Percentiles rank a stretch among this genome's conserved stretches.
These are phyloP conservation scores for Austroboletus novae-zelandiae DNA, from an alignment of 1,284 basidiomycete genomes.

Conservation along the genomic window DNA sequence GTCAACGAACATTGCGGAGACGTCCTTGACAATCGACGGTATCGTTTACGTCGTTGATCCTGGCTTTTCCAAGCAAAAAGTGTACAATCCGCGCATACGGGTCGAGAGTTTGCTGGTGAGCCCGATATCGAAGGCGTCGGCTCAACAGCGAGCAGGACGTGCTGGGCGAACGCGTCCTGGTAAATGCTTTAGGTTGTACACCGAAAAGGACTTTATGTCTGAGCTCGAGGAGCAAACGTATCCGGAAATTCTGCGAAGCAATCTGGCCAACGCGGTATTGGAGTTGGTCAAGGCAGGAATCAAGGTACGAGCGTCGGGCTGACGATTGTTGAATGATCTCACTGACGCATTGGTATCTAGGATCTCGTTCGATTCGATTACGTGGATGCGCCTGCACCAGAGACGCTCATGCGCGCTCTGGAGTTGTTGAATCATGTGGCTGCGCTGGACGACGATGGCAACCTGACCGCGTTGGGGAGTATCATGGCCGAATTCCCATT, in stretches of 20 bases:
- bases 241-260: constrained; percentile 92
- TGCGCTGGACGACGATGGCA: constrained; percentile 93
- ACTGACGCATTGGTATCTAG: constrained; percentile 34
- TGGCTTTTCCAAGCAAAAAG: constrained; percentile 96
- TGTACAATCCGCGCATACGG: constrained; percentile 95
- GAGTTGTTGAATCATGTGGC: constrained; percentile 93
- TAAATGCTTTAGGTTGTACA: constrained; percentile 97
- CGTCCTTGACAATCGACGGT: constrained; percentile 96
- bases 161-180: constrained; percentile 95
- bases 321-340: constrained; percentile 1
- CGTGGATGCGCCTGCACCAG: constrained; percentile 94
- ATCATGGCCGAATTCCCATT: constrained; percentile 99
- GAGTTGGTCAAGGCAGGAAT: constrained; percentile 94
- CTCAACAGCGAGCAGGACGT: constrained; percentile 94
- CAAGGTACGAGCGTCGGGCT: constrained; percentile 43
- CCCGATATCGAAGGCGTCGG: constrained; percentile 95
- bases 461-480: constrained; percentile 81
- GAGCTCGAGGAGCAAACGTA: constrained; percentile 96
- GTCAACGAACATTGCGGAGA: constrained; percentile 98
- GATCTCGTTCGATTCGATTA: constrained; percentile 94
- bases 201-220: constrained; percentile 95
- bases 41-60: constrained; percentile 99
- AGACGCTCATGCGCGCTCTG: constrained; percentile 96
- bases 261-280: constrained; percentile 91
- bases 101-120: constrained; percentile 93